Conservation (phyloP, 345 rosid genomes). For the Crucihimalaya himalaica region DNA sequence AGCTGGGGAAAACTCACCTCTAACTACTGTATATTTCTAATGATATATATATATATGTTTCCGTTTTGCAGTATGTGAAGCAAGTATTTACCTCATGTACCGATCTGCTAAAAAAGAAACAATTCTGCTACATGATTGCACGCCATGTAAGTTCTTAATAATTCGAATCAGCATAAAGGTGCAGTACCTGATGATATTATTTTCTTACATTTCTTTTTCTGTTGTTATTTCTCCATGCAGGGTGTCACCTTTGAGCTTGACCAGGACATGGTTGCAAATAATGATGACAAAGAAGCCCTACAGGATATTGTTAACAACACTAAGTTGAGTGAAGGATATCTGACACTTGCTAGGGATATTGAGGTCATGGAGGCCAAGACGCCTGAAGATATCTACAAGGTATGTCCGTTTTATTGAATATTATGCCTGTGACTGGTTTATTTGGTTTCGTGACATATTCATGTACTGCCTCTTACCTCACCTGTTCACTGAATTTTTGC, state of each 20-base stretch:
- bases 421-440: neutral
- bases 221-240: constrained; percentile 44
- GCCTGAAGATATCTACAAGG: constrained; percentile 98
- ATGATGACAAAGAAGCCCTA: constrained; percentile 59
- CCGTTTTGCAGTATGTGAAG: constrained; percentile 63
- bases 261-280: constrained; percentile 63
- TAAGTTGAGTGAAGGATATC: constrained; percentile 87
- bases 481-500: constrained; percentile 26
- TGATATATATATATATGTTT: constrained; percentile 33
- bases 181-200: neutral
- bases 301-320: constrained; percentile 84
- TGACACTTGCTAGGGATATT: constrained; percentile 94
- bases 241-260: constrained; percentile 76
- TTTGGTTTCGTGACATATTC: constrained; percentile 8
- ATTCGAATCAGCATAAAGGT: neutral
- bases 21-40: neutral
- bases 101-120: constrained; percentile 69
- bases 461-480: constrained; percentile 19
- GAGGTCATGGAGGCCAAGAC: constrained; percentile 99
- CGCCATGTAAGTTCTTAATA: constrained; percentile 71
- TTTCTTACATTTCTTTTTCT: constrained; percentile 3
- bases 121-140: constrained; percentile 85
- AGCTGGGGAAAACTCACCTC: constrained; percentile 18
- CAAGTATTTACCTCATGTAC: constrained; percentile 79
- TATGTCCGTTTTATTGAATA: constrained; percentile 27